A percentile compares a stretch with the other conserved stretches of the same genome.
These are phyloP conservation scores for Picocystis salinarum DNA, from an alignment of 139 green algal species.

Conservation along the genomic window DNA sequence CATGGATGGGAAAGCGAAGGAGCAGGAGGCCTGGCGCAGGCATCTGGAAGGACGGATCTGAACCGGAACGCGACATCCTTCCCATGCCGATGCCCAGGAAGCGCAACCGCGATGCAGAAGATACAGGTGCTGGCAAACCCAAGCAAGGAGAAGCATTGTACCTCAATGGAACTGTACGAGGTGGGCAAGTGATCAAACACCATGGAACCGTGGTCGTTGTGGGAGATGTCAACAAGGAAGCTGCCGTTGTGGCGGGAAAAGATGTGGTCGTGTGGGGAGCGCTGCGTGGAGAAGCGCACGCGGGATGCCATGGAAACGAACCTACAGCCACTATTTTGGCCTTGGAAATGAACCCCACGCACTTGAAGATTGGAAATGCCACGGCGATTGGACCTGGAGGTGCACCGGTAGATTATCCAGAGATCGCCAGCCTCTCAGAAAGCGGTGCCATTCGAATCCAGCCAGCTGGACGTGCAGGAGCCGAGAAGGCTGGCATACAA, in stretches of 20 bases:
- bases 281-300: slow-evolving; percentile 19
- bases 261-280: slow-evolving; percentile 26
- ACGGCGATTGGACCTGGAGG: not conserved
- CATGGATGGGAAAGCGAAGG: too few relatives aligned
- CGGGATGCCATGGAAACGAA: slow-evolving; percentile 16
- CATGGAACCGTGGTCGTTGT: slow-evolving; percentile 6
- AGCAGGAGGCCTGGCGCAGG: too few relatives aligned
- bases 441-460: not conserved
- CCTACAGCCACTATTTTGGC: slow-evolving; percentile 7
- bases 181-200: slow-evolving; percentile 3
- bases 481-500: too few relatives aligned
- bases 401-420: not conserved
- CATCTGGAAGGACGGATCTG: too few relatives aligned
- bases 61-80: too few relatives aligned
- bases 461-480: not conserved
- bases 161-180: slow-evolving; percentile 3
- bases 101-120: too few relatives aligned
- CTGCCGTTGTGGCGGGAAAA: slow-evolving; percentile 11
- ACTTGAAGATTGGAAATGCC: slow-evolving; percentile 12
- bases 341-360: slow-evolving; percentile 17
- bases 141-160: too few relatives aligned
- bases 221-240: slow-evolving; percentile 14
- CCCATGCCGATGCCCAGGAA: too few relatives aligned
- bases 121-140: too few relatives aligned
- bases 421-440: slow-evolving; percentile 4